phyloP scores from a whole-genome alignment of 2,329 filamentous ascomycete genomes.

The Epicoccum sorghinum region DNA sequence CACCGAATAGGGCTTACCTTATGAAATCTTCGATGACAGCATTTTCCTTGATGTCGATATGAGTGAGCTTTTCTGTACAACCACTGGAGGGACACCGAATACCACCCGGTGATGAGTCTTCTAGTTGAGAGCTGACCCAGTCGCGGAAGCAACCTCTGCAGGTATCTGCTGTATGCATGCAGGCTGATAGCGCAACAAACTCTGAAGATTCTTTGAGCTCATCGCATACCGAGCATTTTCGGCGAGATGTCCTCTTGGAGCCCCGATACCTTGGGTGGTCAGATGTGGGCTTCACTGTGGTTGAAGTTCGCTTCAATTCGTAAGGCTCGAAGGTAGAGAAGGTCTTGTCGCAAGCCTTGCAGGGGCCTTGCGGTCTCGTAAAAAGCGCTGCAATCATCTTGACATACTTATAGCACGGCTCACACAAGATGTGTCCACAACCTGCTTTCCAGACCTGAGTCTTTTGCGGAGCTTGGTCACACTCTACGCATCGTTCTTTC shows the following conservation, averaged over 20 bases:
- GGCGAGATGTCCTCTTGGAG: not conserved
- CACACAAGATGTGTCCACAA: too few species aligned
- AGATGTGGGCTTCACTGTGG: not conserved
- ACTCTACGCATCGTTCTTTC: too few species aligned
- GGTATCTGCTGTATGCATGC: slow-evolving; percentile 1
- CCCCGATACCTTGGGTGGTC: not conserved
- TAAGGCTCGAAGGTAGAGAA: too few species aligned
- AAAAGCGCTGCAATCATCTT: too few species aligned
- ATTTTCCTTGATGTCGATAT: not conserved
- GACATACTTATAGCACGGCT: too few species aligned
- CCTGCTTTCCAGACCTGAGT: not conserved
- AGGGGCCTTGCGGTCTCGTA: too few species aligned
- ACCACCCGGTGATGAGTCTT: not conserved
- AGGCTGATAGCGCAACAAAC: not conserved
- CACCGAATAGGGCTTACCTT: not conserved
- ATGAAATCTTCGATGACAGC: not conserved
- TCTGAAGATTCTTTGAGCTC: not conserved
- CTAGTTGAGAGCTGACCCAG: not conserved
- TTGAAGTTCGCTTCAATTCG: too few species aligned
- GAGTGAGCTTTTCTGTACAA: not conserved
- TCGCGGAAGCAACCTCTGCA: not conserved
- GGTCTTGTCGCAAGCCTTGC: too few species aligned
- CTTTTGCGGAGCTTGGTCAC: not conserved
- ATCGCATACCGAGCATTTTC: slow-evolving; percentile 3
- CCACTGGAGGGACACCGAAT: slow-evolving; percentile 1